Percentiles rank a stretch among this genome's conserved stretches.
phyloP scores from a whole-genome alignment of 768 basidiomycete species.

The Hygrocybe punicea region DNA sequence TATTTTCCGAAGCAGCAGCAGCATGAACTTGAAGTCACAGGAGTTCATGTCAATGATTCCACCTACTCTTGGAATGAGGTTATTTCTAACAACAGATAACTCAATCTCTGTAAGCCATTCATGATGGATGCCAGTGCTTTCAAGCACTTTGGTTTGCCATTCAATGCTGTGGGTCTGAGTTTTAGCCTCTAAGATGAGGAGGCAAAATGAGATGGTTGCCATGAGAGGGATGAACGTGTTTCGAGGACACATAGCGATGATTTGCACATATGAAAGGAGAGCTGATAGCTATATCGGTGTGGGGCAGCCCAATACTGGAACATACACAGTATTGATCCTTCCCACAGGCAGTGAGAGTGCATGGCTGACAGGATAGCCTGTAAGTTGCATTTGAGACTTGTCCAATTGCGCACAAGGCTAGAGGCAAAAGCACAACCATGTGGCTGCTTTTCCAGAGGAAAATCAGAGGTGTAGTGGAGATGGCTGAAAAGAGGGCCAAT shows the following conservation, averaged over 20 bases:
- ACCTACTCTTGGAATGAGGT: conserved; percentile 1
- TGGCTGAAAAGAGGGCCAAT: too few species aligned
- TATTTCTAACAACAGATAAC: conserved; percentile 5
- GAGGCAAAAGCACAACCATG: too few species aligned
- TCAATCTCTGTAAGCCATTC: conserved; percentile 11
- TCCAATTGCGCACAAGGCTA: too few species aligned
- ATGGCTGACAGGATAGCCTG: not conserved
- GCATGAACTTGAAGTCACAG: too few species aligned
- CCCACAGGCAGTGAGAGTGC: too few species aligned
- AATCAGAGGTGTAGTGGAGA: too few species aligned
- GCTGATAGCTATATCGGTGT: too few species aligned
- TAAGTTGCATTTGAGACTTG: too few species aligned
- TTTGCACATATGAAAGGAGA: not conserved
- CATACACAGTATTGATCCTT: too few species aligned
- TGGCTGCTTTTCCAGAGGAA: too few species aligned
- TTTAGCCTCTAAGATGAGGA: conserved; percentile 1
- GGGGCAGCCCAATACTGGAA: too few species aligned
- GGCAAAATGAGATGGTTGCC: conserved; percentile 7
- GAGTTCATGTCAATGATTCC: conserved; percentile 8
- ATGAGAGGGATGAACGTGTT: conserved; percentile 16
- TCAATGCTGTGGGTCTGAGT: not conserved
- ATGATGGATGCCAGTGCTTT: not conserved
- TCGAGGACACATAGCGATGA: not conserved
- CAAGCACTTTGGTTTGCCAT: conserved; percentile 8
- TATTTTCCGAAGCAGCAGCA: too few species aligned